Evolutionary conservation across 2,329 filamentous ascomycete genomes (phyloP), one percentile per base, ranked within the genome.

Genomic region (Trichoderma breve): DNA sequence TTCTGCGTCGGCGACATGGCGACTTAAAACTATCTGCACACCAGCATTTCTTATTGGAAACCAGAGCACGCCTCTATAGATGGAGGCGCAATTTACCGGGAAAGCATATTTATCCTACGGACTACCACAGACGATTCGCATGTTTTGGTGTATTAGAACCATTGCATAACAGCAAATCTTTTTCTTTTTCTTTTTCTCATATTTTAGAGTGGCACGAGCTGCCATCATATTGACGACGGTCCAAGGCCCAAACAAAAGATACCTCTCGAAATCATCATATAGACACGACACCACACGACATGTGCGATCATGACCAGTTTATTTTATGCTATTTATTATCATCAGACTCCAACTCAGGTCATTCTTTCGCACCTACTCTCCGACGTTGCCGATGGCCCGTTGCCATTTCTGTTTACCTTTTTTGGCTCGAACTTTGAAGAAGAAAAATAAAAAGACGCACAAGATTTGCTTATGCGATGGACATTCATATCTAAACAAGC

Each of bases 1-100:
- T 95, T 92, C 83, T 95, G 93, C 82, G 85, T 91, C 75, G 84
- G 89, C 79, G 86, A 86, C 73, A 83, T 79, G 65, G 76, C 78
- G 61, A 76, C 75, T 72, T 76, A 74, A 73, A 72, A 30, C 32
- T 24, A 39, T 2, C 53, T 34, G 55, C 7, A 1, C 15, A 11
- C 21, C 32, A 63, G n/a, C 63, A 60, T 73, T 73, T 53, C 70
- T 64, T 63, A 61, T 70, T 28, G 62, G 58, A 60, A 39, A 26
- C 51, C 34, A 30, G 60, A n/a, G 39, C 64, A 39, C 32, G n/a
- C 66, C 9, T 39, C 51, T 63, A 63, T 60, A 53, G 61, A 71
- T 51, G 32, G 51, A 51, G 18, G 21, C 43, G 34, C 55, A 36
- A 61, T 60, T 60, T 65, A 39, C 30, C 36, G 47, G 32, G 60